These are phyloP conservation scores for Alliaria petiolata DNA, from an alignment of 345 rosid species.

Conservation along the genomic window DNA sequence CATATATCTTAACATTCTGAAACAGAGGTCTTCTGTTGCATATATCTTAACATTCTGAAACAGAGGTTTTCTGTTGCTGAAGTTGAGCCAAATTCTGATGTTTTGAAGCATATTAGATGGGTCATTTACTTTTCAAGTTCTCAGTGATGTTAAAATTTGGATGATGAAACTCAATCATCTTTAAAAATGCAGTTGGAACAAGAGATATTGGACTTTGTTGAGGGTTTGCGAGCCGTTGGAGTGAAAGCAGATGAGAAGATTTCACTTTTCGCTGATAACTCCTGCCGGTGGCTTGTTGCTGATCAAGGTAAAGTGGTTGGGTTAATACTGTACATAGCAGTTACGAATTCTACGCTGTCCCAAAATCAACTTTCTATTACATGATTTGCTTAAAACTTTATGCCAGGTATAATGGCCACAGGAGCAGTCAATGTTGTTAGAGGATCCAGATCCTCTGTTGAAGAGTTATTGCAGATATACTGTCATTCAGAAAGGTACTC, in stretches of 20 bases:
- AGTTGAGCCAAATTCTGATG: not conserved
- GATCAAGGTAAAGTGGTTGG: slow-evolving; percentile 73
- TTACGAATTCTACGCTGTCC: not conserved
- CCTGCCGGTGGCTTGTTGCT: slow-evolving; percentile 88
- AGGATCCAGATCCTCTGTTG: slow-evolving; percentile 81
- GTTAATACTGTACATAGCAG: not conserved
- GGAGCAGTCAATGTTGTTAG: slow-evolving; percentile 93
- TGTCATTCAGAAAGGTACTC: slow-evolving; percentile 82
- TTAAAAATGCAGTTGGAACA: slow-evolving; percentile 64
- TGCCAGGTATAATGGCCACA: slow-evolving; percentile 85
- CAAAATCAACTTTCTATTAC: not conserved
- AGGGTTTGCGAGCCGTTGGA: slow-evolving; percentile 84
- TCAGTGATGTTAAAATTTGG: not conserved
- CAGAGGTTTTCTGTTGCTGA: no score
- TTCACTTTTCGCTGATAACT: slow-evolving; percentile 92
- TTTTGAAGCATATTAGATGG: not conserved
- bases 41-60: no score
- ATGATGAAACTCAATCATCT: slow-evolving; percentile 13
- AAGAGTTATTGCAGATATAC: slow-evolving; percentile 82
- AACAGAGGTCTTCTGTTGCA: not conserved
- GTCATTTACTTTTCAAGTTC: not conserved
- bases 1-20: not conserved
- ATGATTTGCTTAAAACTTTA: not conserved
- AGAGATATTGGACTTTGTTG: slow-evolving; percentile 76
- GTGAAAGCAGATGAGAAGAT: slow-evolving; percentile 77